Conservation (phyloP, 192 early-diverging fungal species). For the Backusella macrospora region DNA sequence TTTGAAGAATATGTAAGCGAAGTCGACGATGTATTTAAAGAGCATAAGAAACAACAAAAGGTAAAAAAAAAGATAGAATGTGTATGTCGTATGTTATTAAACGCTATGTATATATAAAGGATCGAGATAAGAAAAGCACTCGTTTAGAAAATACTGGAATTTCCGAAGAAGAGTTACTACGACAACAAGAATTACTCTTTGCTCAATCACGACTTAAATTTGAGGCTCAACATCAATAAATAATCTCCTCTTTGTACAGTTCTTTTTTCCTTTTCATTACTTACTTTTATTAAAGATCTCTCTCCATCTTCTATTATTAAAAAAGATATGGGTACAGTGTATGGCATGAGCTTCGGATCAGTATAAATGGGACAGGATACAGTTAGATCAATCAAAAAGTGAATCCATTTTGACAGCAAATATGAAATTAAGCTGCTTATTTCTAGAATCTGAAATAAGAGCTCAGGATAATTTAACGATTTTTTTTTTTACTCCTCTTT, state of each 20-base stretch:
- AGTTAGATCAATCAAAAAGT: no score
- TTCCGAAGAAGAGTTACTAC: slow-evolving; percentile 82
- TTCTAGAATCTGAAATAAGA: no score
- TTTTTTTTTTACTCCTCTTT: no score
- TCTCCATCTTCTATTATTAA: no score
- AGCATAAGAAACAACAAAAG: slow-evolving; percentile 87
- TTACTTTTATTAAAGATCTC: no score
- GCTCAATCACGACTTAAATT: slow-evolving; percentile 80
- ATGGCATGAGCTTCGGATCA: no score
- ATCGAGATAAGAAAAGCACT: slow-evolving; percentile 79
- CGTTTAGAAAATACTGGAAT: slow-evolving; percentile 80
- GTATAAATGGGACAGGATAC: no score
- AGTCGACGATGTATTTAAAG: slow-evolving; percentile 85
- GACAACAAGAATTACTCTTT: slow-evolving; percentile 87
- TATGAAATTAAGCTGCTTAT: no score
- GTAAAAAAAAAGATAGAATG: slow-evolving; percentile 37
- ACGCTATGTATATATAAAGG: slow-evolving; percentile 46
- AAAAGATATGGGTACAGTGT: no score
- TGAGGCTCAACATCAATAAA: slow-evolving; percentile 60
- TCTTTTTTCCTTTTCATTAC: background rate
- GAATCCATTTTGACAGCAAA: no score
- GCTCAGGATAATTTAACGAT: no score
- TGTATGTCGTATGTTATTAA: background rate
- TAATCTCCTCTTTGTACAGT: background rate
- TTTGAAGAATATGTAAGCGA: slow-evolving; percentile 92